Conservation (phyloP, 2,329 filamentous ascomycete species). For the Oidium heveae region DNA sequence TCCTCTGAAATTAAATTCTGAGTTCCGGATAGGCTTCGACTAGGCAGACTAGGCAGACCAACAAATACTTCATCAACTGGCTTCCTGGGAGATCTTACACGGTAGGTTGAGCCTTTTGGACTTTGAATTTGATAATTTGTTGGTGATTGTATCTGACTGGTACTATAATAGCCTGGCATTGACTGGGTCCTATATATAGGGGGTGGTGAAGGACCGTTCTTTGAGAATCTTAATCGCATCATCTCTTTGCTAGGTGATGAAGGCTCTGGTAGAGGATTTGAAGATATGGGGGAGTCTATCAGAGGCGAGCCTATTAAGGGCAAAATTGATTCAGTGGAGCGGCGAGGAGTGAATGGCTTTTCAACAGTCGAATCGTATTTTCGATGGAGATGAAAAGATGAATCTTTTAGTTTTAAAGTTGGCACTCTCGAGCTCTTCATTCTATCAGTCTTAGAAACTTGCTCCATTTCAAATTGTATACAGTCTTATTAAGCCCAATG, state of each 20-base stretch:
- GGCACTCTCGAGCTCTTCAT: conserved; percentile 40
- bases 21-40: not conserved
- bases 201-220: conserved; percentile 23
- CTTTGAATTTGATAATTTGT: conserved; percentile 26
- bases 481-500: no score
- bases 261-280: conserved; percentile 33
- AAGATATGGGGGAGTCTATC: conserved; percentile 15
- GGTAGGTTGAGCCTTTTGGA: conserved; percentile 26
- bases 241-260: conserved; percentile 19
- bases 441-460: conserved; percentile 40
- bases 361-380: conserved; percentile 4
- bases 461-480: conserved; percentile 24
- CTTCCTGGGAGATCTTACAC: conserved; percentile 27
- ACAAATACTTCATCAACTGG: conserved; percentile 35
- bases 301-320: conserved; percentile 24
- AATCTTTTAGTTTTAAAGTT: conserved; percentile 20
- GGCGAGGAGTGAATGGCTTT: conserved; percentile 28
- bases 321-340: conserved; percentile 31
- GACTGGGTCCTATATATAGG: conserved; percentile 37
- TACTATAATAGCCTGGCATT: conserved; percentile 34
- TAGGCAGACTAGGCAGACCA: conserved; percentile 19
- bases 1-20: conserved; percentile 12
- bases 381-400: conserved; percentile 5
- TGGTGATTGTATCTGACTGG: conserved; percentile 30
- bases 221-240: conserved; percentile 30